Percentiles rank a stretch among this genome's conserved stretches.
Evolutionary conservation across 352 stramenopile genomes (phyloP).

Genomic region (Pythium sukuiense): DNA sequence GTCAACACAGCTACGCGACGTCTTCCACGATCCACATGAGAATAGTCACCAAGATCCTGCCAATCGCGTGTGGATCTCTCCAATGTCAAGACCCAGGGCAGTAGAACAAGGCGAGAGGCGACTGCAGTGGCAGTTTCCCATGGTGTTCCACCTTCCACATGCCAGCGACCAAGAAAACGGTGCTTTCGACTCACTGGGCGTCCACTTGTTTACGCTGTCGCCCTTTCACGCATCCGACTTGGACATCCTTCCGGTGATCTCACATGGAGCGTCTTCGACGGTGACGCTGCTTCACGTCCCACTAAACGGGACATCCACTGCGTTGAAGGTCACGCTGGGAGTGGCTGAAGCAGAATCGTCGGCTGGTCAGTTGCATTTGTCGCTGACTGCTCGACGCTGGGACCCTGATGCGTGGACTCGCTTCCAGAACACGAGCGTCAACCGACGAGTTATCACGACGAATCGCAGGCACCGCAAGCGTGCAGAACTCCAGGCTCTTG

Average conservation of each 20-base stretch:
- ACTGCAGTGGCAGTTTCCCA: conserved; percentile 17
- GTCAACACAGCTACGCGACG: neutral
- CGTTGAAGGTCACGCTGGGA: neutral
- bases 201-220: neutral
- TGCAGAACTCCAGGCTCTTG: conserved; percentile 31
- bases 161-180: neutral
- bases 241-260: neutral
- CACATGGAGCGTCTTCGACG: neutral
- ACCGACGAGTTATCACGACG: conserved; percentile 62
- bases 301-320: neutral
- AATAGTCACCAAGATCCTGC: neutral
- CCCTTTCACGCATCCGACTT: neutral
- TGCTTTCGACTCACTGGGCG: neutral
- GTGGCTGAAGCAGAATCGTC: neutral
- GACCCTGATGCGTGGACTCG: conserved; percentile 35
- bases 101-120: neutral
- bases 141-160: neutral
- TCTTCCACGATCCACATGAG: neutral
- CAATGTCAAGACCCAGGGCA: conserved; percentile 7
- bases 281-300: neutral
- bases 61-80: conserved; percentile 12
- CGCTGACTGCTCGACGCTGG: conserved; percentile 49
- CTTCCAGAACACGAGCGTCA: conserved; percentile 36
- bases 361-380: conserved; percentile 17
- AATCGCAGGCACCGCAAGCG: conserved; percentile 46